Percentiles rank a stretch among this genome's conserved stretches.
Conservation (phyloP, 2,329 filamentous ascomycete species). For the Geosmithia putterillii region DNA sequence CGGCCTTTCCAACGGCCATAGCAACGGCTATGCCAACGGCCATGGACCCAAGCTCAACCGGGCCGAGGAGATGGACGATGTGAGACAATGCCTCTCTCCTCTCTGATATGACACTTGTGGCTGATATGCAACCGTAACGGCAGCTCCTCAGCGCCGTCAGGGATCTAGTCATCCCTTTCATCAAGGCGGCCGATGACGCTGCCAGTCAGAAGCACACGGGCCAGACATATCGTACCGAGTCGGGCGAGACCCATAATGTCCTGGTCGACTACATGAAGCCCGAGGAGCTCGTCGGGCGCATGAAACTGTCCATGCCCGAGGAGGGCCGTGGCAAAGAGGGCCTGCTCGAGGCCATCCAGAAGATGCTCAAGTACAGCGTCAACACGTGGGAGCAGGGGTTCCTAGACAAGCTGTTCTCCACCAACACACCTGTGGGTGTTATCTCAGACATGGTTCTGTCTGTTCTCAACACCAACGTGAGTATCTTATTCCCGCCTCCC, state of each 20-base stretch:
- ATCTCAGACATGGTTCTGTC: conserved; percentile 76
- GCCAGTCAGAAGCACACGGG: conserved; percentile 37
- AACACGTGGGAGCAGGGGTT: conserved; percentile 99
- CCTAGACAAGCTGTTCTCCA: conserved; percentile 88
- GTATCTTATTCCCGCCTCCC: conserved; percentile 11
- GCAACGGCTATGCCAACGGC: not conserved
- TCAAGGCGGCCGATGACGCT: conserved; percentile 56
- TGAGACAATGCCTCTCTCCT: conserved; percentile 13
- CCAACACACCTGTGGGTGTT: conserved; percentile 77
- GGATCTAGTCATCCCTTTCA: conserved; percentile 56
- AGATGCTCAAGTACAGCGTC: conserved; percentile 73
- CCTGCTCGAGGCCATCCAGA: conserved; percentile 55
- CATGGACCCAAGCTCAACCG: conserved; percentile 14
- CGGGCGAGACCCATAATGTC: conserved; percentile 34
- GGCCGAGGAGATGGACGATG: conserved; percentile 33
- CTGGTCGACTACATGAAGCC: conserved; percentile 53
- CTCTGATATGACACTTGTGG: not conserved
- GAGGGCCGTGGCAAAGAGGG: conserved; percentile 57
- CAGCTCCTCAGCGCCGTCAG: conserved; percentile 59
- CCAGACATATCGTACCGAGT: conserved; percentile 26
- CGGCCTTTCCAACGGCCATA: not conserved
- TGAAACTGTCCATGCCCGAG: conserved; percentile 46
- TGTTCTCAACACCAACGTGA: conserved; percentile 78
- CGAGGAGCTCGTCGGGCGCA: conserved; percentile 38
- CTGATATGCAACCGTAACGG: conserved; percentile 5